These are phyloP conservation scores for Wallacemonas rigidus DNA, from an alignment of 208 protist genomes.

Conservation along the genomic window DNA sequence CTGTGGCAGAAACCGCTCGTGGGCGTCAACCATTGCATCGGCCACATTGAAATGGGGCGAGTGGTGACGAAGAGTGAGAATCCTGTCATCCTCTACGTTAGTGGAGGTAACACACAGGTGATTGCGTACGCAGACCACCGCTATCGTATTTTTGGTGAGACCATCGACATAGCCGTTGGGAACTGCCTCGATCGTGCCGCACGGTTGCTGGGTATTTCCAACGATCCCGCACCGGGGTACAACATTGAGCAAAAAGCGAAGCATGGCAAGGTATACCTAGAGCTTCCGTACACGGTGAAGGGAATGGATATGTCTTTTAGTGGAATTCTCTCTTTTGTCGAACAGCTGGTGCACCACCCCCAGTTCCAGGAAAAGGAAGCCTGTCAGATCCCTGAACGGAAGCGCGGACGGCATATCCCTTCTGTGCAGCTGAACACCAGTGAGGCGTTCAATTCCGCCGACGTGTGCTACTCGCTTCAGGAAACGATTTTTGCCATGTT, in stretches of 20 bases:
- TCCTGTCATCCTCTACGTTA: conserved; percentile 99
- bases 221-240: conserved; percentile 99
- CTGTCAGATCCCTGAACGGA: conserved; percentile 22
- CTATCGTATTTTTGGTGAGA: conserved; percentile 99
- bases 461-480: conserved; percentile 99
- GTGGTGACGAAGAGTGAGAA: conserved; percentile 95
- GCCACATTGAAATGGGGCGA: conserved; percentile 99
- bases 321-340: conserved; percentile 93
- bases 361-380: conserved; percentile 56
- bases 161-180: conserved; percentile 99
- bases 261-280: conserved; percentile 81
- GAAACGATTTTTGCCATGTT: conserved; percentile 99
- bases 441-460: conserved; percentile 87
- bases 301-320: conserved; percentile 98
- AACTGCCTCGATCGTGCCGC: conserved; percentile 99
- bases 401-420: conserved; percentile 24
- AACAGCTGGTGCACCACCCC: conserved; percentile 71
- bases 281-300: conserved; percentile 98
- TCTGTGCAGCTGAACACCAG: conserved; percentile 32
- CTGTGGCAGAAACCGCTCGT: conserved; percentile 94
- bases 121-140: conserved; percentile 94
- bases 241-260: conserved; percentile 99
- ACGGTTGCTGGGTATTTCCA: conserved; percentile 95
- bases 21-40: conserved; percentile 99
- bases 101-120: conserved; percentile 99